Evolutionary conservation across 225 moss, liverwort and hornwort species (phyloP).

Genomic region (Anthoceros angustus): DNA sequence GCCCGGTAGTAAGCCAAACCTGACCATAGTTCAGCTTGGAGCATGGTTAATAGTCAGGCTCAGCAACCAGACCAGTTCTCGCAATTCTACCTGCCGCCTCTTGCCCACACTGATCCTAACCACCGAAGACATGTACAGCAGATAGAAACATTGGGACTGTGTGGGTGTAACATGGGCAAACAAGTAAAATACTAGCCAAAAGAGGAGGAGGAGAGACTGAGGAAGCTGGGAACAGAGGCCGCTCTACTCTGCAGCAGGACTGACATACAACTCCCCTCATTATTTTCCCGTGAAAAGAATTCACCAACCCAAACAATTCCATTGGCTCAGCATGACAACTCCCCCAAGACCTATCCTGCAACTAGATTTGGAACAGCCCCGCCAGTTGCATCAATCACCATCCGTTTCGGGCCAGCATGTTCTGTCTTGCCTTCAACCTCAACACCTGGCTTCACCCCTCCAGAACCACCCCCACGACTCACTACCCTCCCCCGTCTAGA

Average conservation of each 20-base stretch:
- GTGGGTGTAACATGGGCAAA: no score
- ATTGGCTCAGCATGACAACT: background rate
- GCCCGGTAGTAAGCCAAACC: no score
- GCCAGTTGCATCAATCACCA: slow-evolving; percentile 69
- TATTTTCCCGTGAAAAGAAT: background rate
- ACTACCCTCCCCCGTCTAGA: slow-evolving; percentile 64
- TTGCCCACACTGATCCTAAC: no score
- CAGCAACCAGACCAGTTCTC: no score
- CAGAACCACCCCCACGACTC: slow-evolving; percentile 25
- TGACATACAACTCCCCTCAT: background rate
- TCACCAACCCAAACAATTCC: background rate
- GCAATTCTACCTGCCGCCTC: no score
- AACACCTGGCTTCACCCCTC: slow-evolving; percentile 26
- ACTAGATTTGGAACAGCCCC: slow-evolving; percentile 77
- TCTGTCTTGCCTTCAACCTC: slow-evolving; percentile 63
- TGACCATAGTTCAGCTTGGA: no score
- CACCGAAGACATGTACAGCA: no score
- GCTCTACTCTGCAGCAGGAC: background rate
- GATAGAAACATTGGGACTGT: no score
- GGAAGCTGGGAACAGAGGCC: background rate
- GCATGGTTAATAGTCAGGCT: no score
- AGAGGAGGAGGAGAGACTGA: no score
- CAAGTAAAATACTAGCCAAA: no score
- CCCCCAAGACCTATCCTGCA: slow-evolving; percentile 57
- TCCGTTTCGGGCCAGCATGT: slow-evolving; percentile 46